Conservation (phyloP, 2,329 filamentous ascomycete species). For the Leptographium lundbergii region DNA sequence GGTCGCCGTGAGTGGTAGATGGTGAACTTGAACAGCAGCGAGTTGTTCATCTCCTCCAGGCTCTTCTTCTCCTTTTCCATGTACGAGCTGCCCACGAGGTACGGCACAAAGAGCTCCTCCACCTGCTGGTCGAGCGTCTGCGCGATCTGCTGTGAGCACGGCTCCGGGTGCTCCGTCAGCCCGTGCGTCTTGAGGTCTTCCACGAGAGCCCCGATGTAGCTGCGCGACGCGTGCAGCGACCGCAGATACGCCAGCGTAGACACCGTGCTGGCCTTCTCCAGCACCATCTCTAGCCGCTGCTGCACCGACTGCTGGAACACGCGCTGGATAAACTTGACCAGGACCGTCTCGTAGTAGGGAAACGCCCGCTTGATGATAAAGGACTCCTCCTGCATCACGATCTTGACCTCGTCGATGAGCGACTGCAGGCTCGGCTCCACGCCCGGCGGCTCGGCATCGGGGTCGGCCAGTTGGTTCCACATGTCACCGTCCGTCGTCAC, state of each 20-base stretch:
- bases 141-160: conserved; percentile 74
- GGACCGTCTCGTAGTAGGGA: conserved; percentile 87
- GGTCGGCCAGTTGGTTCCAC: conserved; percentile 89
- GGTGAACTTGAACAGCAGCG: conserved; percentile 88
- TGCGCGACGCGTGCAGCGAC: conserved; percentile 79
- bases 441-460: conserved; percentile 80
- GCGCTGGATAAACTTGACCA: conserved; percentile 85
- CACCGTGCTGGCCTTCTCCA: conserved; percentile 86
- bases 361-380: conserved; percentile 95
- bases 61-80: conserved; percentile 57
- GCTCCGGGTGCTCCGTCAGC: conserved; percentile 86
- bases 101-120: conserved; percentile 65
- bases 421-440: conserved; percentile 89
- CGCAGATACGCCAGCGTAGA: conserved; percentile 87
- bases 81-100: conserved; percentile 55
- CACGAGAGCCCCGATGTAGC: conserved; percentile 74
- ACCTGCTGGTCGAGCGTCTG: conserved; percentile 61
- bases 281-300: conserved; percentile 84
- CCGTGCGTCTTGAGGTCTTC: conserved; percentile 93
- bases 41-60: conserved; percentile 74
- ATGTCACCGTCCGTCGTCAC: conserved; percentile 60
- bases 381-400: conserved; percentile 94
- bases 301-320: conserved; percentile 98
- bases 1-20: conserved; percentile 85
- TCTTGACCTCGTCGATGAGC: conserved; percentile 83